phyloP scores from a whole-genome alignment of 768 basidiomycete species.

The Collybia nuda region DNA sequence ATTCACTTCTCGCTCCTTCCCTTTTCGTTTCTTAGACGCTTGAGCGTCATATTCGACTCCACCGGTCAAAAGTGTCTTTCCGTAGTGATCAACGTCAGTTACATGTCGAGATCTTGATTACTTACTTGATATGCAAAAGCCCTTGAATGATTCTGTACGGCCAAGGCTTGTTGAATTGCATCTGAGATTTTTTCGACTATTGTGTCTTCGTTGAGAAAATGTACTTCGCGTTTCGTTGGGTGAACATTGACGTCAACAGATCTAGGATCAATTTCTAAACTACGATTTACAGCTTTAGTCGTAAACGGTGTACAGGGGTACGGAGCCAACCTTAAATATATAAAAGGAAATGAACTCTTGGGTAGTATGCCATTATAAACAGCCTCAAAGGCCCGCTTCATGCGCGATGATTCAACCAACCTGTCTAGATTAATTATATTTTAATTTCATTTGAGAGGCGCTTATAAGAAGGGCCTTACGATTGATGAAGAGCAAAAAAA shows the following conservation, averaged over 20 bases:
- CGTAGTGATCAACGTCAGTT: background rate
- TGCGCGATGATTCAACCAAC: constrained; percentile 82
- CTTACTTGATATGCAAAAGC: constrained; percentile 72
- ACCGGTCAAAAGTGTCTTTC: constrained; percentile 62
- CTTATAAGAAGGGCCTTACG: constrained; percentile 47
- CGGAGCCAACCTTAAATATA: constrained; percentile 82
- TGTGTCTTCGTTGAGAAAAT: constrained; percentile 88
- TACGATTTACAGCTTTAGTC: constrained; percentile 22
- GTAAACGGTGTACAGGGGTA: background rate
- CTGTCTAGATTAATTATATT: constrained; percentile 57
- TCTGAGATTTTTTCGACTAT: constrained; percentile 80
- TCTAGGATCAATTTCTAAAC: constrained; percentile 80
- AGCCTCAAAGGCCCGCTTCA: constrained; percentile 85
- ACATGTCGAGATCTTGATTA: background rate
- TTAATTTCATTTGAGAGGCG: background rate
- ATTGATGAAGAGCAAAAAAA: constrained; percentile 92
- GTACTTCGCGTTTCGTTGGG: constrained; percentile 96
- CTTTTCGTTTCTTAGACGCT: constrained; percentile 36
- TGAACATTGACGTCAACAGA: constrained; percentile 97
- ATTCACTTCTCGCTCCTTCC: constrained; percentile 31
- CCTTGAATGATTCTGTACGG: constrained; percentile 63
- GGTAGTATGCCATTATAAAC: constrained; percentile 85
- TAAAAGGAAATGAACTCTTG: constrained; percentile 86
- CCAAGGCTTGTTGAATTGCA: constrained; percentile 64
- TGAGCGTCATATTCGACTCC: constrained; percentile 34